Conservation (phyloP, 305 asterid genomes). For the Andrographis paniculata region DNA sequence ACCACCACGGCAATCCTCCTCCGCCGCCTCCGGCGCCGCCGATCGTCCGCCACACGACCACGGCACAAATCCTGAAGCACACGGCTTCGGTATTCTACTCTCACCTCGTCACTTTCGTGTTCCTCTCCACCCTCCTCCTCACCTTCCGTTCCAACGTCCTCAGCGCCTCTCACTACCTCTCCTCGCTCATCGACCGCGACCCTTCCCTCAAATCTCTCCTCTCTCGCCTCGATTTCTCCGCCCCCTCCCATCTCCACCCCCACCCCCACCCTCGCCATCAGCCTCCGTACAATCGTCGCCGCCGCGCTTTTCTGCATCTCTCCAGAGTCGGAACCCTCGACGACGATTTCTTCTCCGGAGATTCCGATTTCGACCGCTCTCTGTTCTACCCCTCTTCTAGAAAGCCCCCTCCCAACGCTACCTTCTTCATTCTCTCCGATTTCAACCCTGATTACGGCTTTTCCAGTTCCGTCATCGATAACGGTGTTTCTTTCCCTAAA, state of each 20-base stretch:
- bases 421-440: slow-evolving; percentile 35
- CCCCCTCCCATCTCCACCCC: slow-evolving; percentile 23
- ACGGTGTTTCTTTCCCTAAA: slow-evolving; percentile 38
- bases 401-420: slow-evolving; percentile 37
- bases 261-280: slow-evolving; percentile 25
- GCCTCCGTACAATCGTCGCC: slow-evolving; percentile 28
- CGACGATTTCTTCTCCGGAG: slow-evolving; percentile 88
- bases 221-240: slow-evolving; percentile 65
- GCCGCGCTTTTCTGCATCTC: slow-evolving; percentile 49
- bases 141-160: slow-evolving; percentile 79
- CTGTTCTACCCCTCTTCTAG: slow-evolving; percentile 40
- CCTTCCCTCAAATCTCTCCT: slow-evolving; percentile 70
- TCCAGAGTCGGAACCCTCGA: slow-evolving; percentile 56
- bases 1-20: slow-evolving; percentile 14
- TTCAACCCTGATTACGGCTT: slow-evolving; percentile 42
- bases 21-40: slow-evolving; percentile 29
- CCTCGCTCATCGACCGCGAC: slow-evolving; percentile 62
- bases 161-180: slow-evolving; percentile 62
- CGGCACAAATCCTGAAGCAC: slow-evolving; percentile 57
- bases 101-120: slow-evolving; percentile 47
- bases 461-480: slow-evolving; percentile 35
- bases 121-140: slow-evolving; percentile 60
- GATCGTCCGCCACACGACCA: slow-evolving; percentile 35
- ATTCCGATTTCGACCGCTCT: slow-evolving; percentile 73
- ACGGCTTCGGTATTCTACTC: slow-evolving; percentile 39